These are phyloP conservation scores for Heritiera littoralis DNA, from an alignment of 345 rosid species.

Conservation along the genomic window DNA sequence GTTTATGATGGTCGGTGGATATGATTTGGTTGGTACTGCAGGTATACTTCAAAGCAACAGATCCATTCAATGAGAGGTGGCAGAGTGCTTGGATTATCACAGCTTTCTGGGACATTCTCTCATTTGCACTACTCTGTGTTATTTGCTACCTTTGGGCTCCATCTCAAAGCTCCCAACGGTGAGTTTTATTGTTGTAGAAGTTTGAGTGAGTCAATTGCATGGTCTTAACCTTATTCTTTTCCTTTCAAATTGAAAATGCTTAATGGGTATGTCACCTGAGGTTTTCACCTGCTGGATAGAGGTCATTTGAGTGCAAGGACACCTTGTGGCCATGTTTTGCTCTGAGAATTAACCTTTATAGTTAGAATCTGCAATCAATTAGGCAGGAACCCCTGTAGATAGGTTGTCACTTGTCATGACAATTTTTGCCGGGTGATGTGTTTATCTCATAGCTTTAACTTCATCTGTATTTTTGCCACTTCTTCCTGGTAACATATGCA, in stretches of 20 bases:
- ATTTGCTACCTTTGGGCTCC: slow-evolving; percentile 98
- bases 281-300: background rate
- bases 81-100: slow-evolving; percentile 93
- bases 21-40: slow-evolving; percentile 35
- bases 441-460: slow-evolving; percentile 13
- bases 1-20: background rate
- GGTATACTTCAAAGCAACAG: slow-evolving; percentile 98
- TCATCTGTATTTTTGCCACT: background rate
- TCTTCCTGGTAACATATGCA: slow-evolving; percentile 15
- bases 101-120: slow-evolving; percentile 90
- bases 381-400: background rate
- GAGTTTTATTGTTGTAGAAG: background rate
- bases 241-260: background rate
- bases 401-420: background rate
- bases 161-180: slow-evolving; percentile 91
- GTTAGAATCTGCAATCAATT: background rate
- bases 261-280: background rate
- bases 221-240: background rate
- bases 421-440: background rate
- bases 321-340: background rate
- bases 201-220: slow-evolving; percentile 1
- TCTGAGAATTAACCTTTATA: background rate
- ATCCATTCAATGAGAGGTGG: slow-evolving; percentile 92
- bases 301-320: background rate
- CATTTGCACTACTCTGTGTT: slow-evolving; percentile 69